Percentiles rank a stretch among this genome's conserved stretches.
Conservation (phyloP, 2,329 filamentous ascomycete species). For the Alternaria burnsii region DNA sequence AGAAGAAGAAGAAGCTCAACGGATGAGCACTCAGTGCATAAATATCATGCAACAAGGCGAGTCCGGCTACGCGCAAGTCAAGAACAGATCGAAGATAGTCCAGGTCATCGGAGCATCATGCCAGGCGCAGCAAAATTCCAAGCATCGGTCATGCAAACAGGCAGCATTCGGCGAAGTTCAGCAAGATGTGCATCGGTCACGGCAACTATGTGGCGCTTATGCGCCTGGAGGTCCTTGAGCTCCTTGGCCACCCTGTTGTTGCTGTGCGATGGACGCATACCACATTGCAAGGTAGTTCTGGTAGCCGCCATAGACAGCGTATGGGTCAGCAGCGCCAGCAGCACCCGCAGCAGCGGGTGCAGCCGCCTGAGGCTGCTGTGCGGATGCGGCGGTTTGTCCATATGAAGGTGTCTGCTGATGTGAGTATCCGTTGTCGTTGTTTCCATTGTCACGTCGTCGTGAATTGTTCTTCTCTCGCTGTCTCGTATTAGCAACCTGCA, state of each 20-base stretch:
- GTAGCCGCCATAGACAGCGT: slow-evolving; percentile 84
- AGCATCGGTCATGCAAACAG: slow-evolving; percentile 50
- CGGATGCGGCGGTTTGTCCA: slow-evolving; percentile 45
- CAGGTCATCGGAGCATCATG: slow-evolving; percentile 32
- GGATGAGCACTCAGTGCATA: slow-evolving; percentile 27
- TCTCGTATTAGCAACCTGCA: slow-evolving; percentile 26
- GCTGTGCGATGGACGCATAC: slow-evolving; percentile 74
- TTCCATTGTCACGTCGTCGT: slow-evolving; percentile 52
- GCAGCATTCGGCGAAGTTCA: slow-evolving; percentile 48
- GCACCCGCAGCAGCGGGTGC: slow-evolving; percentile 58
- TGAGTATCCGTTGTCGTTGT: slow-evolving; percentile 57
- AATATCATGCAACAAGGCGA: slow-evolving; percentile 31
- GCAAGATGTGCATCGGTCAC: slow-evolving; percentile 48
- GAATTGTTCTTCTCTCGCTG: slow-evolving; percentile 59
- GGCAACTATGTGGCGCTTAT: slow-evolving; percentile 43
- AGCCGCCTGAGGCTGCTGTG: slow-evolving; percentile 37
- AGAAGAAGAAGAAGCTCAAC: slow-evolving; percentile 13
- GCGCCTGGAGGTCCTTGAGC: slow-evolving; percentile 48
- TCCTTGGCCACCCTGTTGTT: slow-evolving; percentile 51
- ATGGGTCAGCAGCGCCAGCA: slow-evolving; percentile 54
- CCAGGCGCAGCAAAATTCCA: slow-evolving; percentile 36
- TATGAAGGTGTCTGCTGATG: slow-evolving; percentile 53
- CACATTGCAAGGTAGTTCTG: slow-evolving; percentile 81
- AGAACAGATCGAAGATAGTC: slow-evolving; percentile 30
- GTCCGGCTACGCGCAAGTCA: slow-evolving; percentile 30